Evolutionary conservation across 1,139 yeast species (phyloP), one percentile per base, ranked within the genome.

Genomic region (Magnusiomyces magnusii): DNA sequence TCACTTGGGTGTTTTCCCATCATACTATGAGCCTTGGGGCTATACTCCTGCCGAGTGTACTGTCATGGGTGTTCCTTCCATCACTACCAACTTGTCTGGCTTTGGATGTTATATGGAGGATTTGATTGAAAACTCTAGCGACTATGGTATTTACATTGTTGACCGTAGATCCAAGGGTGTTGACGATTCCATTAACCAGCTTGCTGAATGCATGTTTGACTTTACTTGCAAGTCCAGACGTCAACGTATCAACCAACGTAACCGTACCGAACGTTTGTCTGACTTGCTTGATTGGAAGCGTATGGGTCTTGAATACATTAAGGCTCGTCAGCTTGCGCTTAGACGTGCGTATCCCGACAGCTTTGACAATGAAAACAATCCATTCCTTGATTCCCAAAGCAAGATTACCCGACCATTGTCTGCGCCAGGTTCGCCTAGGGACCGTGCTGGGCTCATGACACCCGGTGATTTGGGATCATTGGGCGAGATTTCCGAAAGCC

Each of bases 71-170:
- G 96, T 93, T 60, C 99, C 99, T 23, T 89, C 97, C n/a, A 89
- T 93, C 69, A 92, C 99, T 28, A 93, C 99, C 57, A 93, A 93
- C 73, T 78, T 93, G 65, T 90, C 97, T 9, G 99, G 99, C 1
- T 93, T 93, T 71, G 99, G 99, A 58, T 95, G 98, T 67, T 93
- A 93, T 76, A 93, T 93, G 98, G 99, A 93, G 75, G 97, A 93
- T 72, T 79, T 93, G 68, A 92, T 93, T 73, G 98, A 93, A 73
- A 89, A 91, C 71, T 87, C 97, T 36, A 82, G 88, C 63, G 98
- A 93, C 75, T 93, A 93, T 70, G 99, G 99, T 71, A 93, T 93
- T 69, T 93, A 93, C 76, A 90, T 93, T 66, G 97, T 92, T 57
- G 99, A 93, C 75, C 84, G 99, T 72, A 86, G 98, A 73, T 81